Evolutionary conservation across 2,329 filamentous ascomycete species (phyloP).

Genomic region (Penicillium aurantiogriseum): DNA sequence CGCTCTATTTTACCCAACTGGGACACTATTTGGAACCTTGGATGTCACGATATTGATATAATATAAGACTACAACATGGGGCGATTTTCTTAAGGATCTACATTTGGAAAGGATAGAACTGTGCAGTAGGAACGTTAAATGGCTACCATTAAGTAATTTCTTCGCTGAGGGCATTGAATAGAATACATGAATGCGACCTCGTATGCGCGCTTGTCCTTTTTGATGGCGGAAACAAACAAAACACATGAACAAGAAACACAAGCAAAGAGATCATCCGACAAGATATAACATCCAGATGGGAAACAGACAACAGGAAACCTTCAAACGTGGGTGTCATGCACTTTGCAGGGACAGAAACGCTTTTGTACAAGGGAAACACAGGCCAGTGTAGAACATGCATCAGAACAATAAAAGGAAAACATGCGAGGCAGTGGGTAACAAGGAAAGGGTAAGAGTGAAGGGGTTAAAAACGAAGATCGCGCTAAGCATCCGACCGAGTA

Average conservation of each 20-base stretch:
- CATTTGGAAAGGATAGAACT: background rate
- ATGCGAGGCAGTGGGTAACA: background rate
- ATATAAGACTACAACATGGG: background rate
- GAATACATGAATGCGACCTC: slow-evolving; percentile 28
- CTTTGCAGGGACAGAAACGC: slow-evolving; percentile 23
- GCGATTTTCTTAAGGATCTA: background rate
- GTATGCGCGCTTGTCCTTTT: slow-evolving; percentile 5
- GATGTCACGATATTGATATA: background rate
- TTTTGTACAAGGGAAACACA: slow-evolving; percentile 34
- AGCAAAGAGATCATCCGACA: slow-evolving; percentile 6
- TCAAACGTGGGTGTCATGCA: slow-evolving; percentile 16
- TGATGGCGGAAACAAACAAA: slow-evolving; percentile 7
- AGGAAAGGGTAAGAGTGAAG: slow-evolving; percentile 13
- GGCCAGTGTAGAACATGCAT: slow-evolving; percentile 16
- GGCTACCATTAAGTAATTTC: slow-evolving; percentile 23
- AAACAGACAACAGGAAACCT: slow-evolving; percentile 10
- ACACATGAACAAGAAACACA: slow-evolving; percentile 15
- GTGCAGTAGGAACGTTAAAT: slow-evolving; percentile 5
- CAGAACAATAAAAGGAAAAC: slow-evolving; percentile 4
- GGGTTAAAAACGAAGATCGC: slow-evolving; percentile 20
- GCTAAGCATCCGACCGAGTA: slow-evolving; percentile 32
- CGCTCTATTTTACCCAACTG: slow-evolving; percentile 23
- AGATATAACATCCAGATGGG: slow-evolving; percentile 17
- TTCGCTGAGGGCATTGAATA: slow-evolving; percentile 27
- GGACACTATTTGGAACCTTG: slow-evolving; percentile 5